These are phyloP conservation scores for Calonectria hawksworthii DNA, from an alignment of 2,329 filamentous ascomycete species.

Conservation along the genomic window DNA sequence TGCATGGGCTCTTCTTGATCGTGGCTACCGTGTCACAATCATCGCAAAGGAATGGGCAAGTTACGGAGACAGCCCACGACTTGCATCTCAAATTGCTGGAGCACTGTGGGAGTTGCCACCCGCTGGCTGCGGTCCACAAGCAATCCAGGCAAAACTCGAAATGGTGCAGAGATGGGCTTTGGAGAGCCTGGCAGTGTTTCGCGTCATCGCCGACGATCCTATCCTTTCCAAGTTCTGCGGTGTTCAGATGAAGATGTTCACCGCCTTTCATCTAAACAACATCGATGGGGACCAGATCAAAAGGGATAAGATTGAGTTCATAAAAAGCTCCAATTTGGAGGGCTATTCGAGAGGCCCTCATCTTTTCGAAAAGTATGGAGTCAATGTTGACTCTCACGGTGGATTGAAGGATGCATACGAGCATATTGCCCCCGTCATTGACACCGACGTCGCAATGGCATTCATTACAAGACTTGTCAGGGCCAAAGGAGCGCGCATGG, in stretches of 20 bases:
- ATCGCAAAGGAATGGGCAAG: constrained; percentile 10
- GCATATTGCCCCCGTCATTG: constrained; percentile 12
- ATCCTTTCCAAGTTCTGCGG: background rate
- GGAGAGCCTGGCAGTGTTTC: constrained; percentile 11
- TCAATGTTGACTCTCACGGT: constrained; percentile 1
- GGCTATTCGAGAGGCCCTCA: background rate
- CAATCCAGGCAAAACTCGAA: background rate
- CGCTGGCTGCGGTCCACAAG: constrained; percentile 12
- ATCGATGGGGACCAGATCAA: constrained; percentile 11
- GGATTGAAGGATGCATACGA: constrained; percentile 13
- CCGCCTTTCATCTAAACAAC: constrained; percentile 3
- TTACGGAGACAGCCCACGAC: background rate
- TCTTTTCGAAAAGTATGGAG: constrained; percentile 6
- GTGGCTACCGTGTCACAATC: constrained; percentile 10
- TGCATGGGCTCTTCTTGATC: constrained; percentile 20
- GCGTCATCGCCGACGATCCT: background rate
- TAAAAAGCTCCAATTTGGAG: background rate
- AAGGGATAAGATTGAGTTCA: background rate
- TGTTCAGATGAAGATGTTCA: constrained; percentile 4
- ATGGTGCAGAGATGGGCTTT: constrained; percentile 11
- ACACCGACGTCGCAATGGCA: constrained; percentile 18
- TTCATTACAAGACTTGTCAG: background rate
- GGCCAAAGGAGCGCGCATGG: constrained; percentile 9
- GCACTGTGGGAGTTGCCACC: constrained; percentile 18
- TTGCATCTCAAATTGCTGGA: constrained; percentile 17